Percentiles rank a stretch among this genome's conserved stretches.
Conservation (phyloP, 1,139 yeast species). For the Arxiozyma heterogenica region DNA sequence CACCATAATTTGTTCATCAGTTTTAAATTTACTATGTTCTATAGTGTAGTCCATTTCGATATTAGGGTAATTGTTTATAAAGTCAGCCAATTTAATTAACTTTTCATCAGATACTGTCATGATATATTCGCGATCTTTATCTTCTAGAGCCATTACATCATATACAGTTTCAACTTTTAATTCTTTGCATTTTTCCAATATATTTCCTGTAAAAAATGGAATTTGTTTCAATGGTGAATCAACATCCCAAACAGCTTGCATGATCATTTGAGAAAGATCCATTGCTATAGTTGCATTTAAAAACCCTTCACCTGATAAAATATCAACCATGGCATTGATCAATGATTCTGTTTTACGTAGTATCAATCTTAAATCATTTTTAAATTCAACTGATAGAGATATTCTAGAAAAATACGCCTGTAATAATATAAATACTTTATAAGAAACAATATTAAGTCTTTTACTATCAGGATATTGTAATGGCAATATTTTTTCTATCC, state of each 20-base stretch:
- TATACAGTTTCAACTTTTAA: conserved; percentile 60
- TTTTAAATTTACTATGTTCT: conserved; percentile 34
- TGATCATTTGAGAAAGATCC: conserved; percentile 83
- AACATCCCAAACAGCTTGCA: conserved; percentile 79
- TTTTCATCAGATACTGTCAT: conserved; percentile 45
- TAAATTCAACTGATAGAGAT: conserved; percentile 49
- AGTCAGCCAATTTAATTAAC: conserved; percentile 61
- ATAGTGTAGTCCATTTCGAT: conserved; percentile 55
- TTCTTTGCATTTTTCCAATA: conserved; percentile 50
- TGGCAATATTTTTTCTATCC: conserved; percentile 53
- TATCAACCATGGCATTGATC: conserved; percentile 62
- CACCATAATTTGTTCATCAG: conserved; percentile 42
- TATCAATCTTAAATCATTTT: conserved; percentile 46
- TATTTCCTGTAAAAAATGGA: conserved; percentile 53
- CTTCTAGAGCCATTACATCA: conserved; percentile 81
- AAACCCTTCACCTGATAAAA: conserved; percentile 70
- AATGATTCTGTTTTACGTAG: conserved; percentile 43
- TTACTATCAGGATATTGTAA: conserved; percentile 38
- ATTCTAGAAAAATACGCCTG: conserved; percentile 77
- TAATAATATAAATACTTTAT: conserved; percentile 64
- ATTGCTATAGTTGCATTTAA: conserved; percentile 73
- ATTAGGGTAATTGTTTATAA: conserved; percentile 85
- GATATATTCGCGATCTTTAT: conserved; percentile 59
- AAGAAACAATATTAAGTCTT: conserved; percentile 45
- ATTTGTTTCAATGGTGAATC: conserved; percentile 76